These are phyloP conservation scores for Argentina anserina DNA, from an alignment of 306 rosid species.

Conservation along the genomic window DNA sequence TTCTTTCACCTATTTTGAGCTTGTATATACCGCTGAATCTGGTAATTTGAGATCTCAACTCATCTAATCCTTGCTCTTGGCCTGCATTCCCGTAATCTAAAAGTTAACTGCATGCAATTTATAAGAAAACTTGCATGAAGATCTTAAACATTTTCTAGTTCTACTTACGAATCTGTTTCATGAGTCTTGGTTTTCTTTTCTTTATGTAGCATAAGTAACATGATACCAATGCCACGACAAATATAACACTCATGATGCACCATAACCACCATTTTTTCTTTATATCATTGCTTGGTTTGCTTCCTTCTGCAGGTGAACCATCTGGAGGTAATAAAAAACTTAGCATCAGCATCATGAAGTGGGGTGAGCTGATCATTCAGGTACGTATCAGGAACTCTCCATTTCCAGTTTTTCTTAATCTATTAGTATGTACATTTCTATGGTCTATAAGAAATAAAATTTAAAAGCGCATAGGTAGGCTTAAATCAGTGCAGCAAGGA, in stretches of 20 bases:
- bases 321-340: neutral
- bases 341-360: neutral
- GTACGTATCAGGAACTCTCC: neutral
- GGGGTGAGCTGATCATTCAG: neutral
- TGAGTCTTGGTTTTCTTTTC: constrained; percentile 5
- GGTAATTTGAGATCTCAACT: neutral
- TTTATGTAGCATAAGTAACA: neutral
- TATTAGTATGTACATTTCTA: neutral
- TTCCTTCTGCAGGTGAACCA: constrained; percentile 6
- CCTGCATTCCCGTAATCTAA: neutral
- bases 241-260: neutral
- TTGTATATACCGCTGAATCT: neutral
- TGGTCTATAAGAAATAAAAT: neutral
- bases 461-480: neutral
- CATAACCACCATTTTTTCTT: constrained; percentile 15
- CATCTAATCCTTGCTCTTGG: neutral
- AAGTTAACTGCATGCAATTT: constrained; percentile 2
- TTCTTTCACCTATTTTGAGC: constrained; percentile 10
- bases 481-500: neutral
- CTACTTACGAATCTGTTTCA: neutral
- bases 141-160: neutral
- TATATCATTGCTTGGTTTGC: neutral
- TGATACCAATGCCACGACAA: constrained; percentile 3
- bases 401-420: neutral
- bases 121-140: neutral